Conservation (phyloP, 2,329 filamentous ascomycete genomes). For the Diaporthe aspalathi region DNA sequence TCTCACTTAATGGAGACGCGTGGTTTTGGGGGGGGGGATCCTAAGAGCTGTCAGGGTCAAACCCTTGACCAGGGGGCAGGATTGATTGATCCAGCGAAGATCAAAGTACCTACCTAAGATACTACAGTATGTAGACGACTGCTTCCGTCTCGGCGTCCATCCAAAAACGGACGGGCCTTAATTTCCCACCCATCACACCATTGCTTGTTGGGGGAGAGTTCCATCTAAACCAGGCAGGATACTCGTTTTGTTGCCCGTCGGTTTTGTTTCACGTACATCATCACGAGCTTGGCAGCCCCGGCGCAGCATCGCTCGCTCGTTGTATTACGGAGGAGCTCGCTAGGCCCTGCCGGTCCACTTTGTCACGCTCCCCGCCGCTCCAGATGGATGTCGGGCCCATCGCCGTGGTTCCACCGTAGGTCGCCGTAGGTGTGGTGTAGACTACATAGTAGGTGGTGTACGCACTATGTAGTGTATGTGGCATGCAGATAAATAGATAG, state of each 20-base stretch:
- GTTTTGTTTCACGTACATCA: constrained; percentile 24
- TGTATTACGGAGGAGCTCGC: constrained; percentile 28
- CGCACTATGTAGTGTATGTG: no score
- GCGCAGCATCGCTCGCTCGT: neutral
- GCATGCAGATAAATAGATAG: neutral
- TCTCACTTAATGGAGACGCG: constrained; percentile 23
- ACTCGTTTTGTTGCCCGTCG: constrained; percentile 15
- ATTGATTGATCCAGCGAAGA: no score
- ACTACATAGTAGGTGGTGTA: no score
- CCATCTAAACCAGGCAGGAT: constrained; percentile 18
- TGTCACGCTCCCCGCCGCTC: neutral
- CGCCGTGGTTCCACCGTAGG: constrained; percentile 11
- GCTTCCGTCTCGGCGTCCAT: constrained; percentile 12
- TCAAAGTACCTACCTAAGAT: no score
- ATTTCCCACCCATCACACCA: constrained; percentile 24
- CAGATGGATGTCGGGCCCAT: no score
- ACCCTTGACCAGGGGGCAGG: neutral
- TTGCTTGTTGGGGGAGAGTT: constrained; percentile 16
- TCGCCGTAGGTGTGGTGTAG: no score
- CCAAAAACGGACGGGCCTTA: constrained; percentile 9
- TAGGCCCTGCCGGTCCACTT: constrained; percentile 12
- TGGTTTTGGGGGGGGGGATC: neutral
- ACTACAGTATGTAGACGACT: no score
- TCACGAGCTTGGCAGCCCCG: constrained; percentile 18
- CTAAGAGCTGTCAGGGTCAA: neutral